phyloP scores from a whole-genome alignment of 176 grass and related monocot species.

The Chrysopogon serrulatus region DNA sequence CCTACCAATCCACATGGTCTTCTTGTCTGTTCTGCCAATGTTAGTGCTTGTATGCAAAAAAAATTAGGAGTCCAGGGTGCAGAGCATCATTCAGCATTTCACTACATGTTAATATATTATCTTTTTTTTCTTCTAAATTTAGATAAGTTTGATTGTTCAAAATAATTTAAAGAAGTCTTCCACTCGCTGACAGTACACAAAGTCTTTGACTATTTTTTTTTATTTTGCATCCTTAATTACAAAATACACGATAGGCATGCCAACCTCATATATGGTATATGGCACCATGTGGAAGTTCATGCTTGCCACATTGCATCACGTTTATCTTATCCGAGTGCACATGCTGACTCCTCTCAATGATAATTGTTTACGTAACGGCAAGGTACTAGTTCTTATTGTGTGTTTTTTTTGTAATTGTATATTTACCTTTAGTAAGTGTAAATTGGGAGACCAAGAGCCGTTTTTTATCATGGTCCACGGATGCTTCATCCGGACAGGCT shows the following conservation, averaged over 20 bases:
- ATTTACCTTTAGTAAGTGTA: background rate
- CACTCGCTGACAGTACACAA: background rate
- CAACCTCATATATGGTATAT: background rate
- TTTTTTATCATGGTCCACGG: background rate
- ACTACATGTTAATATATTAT: background rate
- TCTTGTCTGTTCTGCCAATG: background rate
- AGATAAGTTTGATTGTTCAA: background rate
- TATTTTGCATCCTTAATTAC: background rate
- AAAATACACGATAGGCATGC: background rate
- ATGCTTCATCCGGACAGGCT: background rate
- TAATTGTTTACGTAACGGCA: background rate
- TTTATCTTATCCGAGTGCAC: slow-evolving; percentile 13
- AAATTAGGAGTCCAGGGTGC: background rate
- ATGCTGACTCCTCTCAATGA: background rate
- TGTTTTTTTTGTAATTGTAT: background rate
- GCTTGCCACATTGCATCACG: background rate
- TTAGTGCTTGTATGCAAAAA: background rate
- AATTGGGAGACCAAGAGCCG: background rate
- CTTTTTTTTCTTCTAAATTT: background rate
- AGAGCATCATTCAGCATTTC: slow-evolving; percentile 20
- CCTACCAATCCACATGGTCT: slow-evolving; percentile 20
- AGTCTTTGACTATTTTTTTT: background rate
- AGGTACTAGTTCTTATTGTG: background rate
- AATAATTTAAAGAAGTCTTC: background rate
- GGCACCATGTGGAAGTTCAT: slow-evolving; percentile 29